A percentile compares a stretch with the other conserved stretches of the same genome.
Conservation (phyloP, 1,139 yeast genomes). For the Debaryomyces sp. region DNA sequence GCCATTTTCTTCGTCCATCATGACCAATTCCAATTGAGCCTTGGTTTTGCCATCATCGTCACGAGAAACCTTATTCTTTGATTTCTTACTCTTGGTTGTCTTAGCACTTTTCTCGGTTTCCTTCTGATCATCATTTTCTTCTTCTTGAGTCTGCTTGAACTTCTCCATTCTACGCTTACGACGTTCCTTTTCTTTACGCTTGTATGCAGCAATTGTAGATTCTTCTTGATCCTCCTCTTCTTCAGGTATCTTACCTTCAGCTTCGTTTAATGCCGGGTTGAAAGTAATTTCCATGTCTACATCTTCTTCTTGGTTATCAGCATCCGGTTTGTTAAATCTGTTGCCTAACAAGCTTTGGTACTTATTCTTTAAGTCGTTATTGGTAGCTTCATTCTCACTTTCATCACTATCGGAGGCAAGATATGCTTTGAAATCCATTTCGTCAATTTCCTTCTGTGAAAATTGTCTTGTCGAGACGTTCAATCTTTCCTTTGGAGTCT, state of each 20-base stretch:
- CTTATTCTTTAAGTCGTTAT: slow-evolving; percentile 52
- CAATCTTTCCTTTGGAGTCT: slow-evolving; percentile 91
- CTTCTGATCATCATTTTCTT: slow-evolving; percentile 40
- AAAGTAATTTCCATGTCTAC: slow-evolving; percentile 96
- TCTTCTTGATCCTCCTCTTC: slow-evolving; percentile 57
- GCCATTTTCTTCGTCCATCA: slow-evolving; percentile 66
- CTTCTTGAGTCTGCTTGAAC: slow-evolving; percentile 57
- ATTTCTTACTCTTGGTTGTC: slow-evolving; percentile 18
- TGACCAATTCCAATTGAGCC: slow-evolving; percentile 76
- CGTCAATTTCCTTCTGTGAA: slow-evolving; percentile 88
- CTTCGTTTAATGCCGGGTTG: slow-evolving; percentile 80
- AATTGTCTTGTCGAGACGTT: slow-evolving; percentile 79
- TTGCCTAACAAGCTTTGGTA: slow-evolving; percentile 65
- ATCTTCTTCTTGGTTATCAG: slow-evolving; percentile 58
- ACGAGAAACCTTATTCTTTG: slow-evolving; percentile 24
- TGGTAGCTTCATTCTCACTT: slow-evolving; percentile 46
- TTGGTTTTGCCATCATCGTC: slow-evolving; percentile 44
- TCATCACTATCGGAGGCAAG: slow-evolving; percentile 84
- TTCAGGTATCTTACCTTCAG: slow-evolving; percentile 28
- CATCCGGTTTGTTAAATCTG: slow-evolving; percentile 38
- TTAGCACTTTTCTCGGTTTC: background rate
- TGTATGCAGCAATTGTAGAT: slow-evolving; percentile 78
- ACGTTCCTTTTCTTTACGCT: slow-evolving; percentile 91
- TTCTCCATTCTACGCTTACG: slow-evolving; percentile 78
- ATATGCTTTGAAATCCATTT: slow-evolving; percentile 95